Base-by-base conservation (phyloP, 176 grass and related monocot species). In the Oryza glaberrima region DNA sequence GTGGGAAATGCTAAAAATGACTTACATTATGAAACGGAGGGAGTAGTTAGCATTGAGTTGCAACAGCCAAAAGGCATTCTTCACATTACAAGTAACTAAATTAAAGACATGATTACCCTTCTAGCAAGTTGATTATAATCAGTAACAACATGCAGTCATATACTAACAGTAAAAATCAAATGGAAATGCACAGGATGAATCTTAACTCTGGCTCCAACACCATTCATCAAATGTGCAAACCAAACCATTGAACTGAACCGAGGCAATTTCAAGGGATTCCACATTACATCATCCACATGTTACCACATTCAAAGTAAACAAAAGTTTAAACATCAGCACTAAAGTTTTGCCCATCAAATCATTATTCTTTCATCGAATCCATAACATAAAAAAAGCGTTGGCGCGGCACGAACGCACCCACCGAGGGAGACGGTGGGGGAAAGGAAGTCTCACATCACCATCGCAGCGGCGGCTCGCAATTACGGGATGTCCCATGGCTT, bases 401-500 rank as follows among this genome's bases (percentile, higher is more conserved):
- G 26, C 51, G 9, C 8, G 2, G 30, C 19, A 26, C 41, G n/a
- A 11, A 72, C 17, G 30, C 30, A 41, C 8, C 41, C 22, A 7
- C 30, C 28, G 67, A 70, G 30, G 68, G 52, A 58, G 52, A 58
- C 52, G 20, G 36, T 38, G 36, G 13, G 19, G 54, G 46, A 77
- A 77, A 77, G 45, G 79, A 64, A 52, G 69, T 68, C 61, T 79
- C 61, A 60, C 80, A 43, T 16, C 49, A 3, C 79, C 49, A 3
- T 83, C 26, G 38, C 16, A 19, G 15, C 47, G 3, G 44, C 46
- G 17, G 23, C 58, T 48, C 1, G 67, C 68, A 58, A 54, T 96
- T 94, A 99, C 44, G 96, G 96, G 84, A 81, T 99, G 81, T 96
- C 96, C 96, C 96, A 99, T 0, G 96, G 96, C 86, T 94, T 99